Percentiles rank a stretch among this genome's conserved stretches.
phyloP scores from a whole-genome alignment of 1,139 yeast genomes.

The Pichia sp. region DNA sequence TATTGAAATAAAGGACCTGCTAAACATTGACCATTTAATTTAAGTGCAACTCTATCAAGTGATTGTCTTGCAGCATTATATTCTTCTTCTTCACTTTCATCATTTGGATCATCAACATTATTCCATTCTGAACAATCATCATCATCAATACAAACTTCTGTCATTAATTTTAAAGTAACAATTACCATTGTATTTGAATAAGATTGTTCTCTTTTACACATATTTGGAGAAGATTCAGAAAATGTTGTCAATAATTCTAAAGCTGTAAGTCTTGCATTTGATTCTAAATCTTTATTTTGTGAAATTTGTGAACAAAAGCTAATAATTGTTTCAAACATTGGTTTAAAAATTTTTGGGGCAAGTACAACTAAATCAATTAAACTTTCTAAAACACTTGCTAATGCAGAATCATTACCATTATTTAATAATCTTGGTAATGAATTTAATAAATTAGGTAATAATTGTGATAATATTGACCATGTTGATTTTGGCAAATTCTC shows the following conservation, averaged over 20 bases:
- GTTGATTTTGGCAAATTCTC: conserved; percentile 68
- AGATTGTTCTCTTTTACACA: conserved; percentile 78
- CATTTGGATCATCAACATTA: conserved; percentile 63
- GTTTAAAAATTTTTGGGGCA: conserved; percentile 91
- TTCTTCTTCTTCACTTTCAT: conserved; percentile 72
- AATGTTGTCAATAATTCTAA: conserved; percentile 84
- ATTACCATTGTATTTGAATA: conserved; percentile 71
- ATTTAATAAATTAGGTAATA: conserved; percentile 77
- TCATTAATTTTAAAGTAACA: conserved; percentile 75
- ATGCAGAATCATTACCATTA: conserved; percentile 71
- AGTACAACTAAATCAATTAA: conserved; percentile 84
- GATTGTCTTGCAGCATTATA: conserved; percentile 93
- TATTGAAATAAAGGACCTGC: conserved; percentile 84
- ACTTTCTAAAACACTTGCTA: conserved; percentile 82
- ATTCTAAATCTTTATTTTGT: conserved; percentile 73
- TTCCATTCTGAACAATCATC: conserved; percentile 63
- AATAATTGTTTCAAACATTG: conserved; percentile 80
- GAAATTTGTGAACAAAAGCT: conserved; percentile 80
- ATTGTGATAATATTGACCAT: conserved; percentile 72
- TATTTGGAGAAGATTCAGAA: conserved; percentile 88
- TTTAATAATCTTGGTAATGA: conserved; percentile 81
- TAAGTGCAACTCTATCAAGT: conserved; percentile 80
- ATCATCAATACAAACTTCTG: conserved; percentile 85
- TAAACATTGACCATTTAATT: conserved; percentile 74
- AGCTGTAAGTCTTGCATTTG: conserved; percentile 76